A percentile compares a stretch with the other conserved stretches of the same genome.
Conservation (phyloP, 371 early-diverging fungal species). For the Apophysomyces ossiformis region DNA sequence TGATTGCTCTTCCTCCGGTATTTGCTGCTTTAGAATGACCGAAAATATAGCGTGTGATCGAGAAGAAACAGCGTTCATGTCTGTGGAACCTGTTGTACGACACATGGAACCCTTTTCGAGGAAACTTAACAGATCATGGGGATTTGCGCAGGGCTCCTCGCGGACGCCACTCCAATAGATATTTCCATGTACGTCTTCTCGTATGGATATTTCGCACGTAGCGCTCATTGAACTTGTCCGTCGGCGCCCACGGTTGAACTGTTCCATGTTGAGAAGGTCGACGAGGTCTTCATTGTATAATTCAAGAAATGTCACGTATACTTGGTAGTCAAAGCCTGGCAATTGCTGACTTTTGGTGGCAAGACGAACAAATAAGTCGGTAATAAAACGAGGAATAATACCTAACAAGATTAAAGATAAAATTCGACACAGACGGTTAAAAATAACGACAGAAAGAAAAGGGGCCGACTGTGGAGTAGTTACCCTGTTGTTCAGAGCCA, state of each 20-base stretch:
- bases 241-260: constrained; percentile 12
- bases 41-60: constrained; percentile 99
- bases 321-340: constrained; percentile 57
- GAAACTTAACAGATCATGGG: constrained; percentile 77
- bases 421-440: not conserved
- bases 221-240: constrained; percentile 9
- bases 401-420: constrained; percentile 46
- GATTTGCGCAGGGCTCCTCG: constrained; percentile 76
- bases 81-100: constrained; percentile 95
- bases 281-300: constrained; percentile 97
- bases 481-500: constrained; percentile 26
- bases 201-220: constrained; percentile 58
- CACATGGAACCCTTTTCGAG: constrained; percentile 81
- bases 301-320: constrained; percentile 88
- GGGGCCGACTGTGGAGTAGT: not conserved
- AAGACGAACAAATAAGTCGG: constrained; percentile 57
- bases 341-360: constrained; percentile 33
- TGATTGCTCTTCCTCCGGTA: constrained; percentile 22
- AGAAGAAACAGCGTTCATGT: constrained; percentile 97
- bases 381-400: constrained; percentile 87
- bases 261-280: constrained; percentile 74
- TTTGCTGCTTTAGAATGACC: constrained; percentile 70
- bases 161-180: constrained; percentile 91
- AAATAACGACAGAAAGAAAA: not conserved
- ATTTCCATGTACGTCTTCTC: constrained; percentile 92